Conservation (phyloP, 2,329 filamentous ascomycete genomes). For the Botrytis medusae region DNA sequence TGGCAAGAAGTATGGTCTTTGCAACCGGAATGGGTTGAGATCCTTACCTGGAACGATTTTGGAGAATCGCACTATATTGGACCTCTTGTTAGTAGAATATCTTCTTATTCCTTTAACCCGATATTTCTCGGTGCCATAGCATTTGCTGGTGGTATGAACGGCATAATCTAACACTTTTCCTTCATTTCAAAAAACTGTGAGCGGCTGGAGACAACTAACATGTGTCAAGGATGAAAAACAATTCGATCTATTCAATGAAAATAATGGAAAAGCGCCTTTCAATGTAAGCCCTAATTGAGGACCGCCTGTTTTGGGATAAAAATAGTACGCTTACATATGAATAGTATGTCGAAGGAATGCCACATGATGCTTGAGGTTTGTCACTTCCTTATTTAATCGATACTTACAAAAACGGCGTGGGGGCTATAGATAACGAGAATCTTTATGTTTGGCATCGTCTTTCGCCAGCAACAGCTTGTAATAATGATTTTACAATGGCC, state of each 20-base stretch:
- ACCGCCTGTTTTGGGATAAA: background rate
- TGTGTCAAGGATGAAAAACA: background rate
- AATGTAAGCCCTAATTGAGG: background rate
- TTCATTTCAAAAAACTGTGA: too few relatives aligned
- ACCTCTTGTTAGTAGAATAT: constrained; percentile 39
- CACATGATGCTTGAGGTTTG: background rate
- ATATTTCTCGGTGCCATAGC: too few relatives aligned
- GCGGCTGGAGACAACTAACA: background rate
- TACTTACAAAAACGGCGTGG: background rate
- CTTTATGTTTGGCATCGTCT: background rate
- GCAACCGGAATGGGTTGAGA: constrained; percentile 46
- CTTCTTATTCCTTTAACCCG: too few relatives aligned
- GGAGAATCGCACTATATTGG: constrained; percentile 52
- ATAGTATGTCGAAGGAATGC: background rate
- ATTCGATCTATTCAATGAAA: background rate
- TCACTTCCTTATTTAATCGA: background rate
- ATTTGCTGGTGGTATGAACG: too few relatives aligned
- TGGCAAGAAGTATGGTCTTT: constrained; percentile 50
- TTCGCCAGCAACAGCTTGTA: background rate
- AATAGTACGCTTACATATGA: background rate
- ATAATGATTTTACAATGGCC: background rate
- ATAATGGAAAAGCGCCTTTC: background rate
- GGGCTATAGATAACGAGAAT: background rate
- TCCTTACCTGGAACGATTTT: constrained; percentile 51
- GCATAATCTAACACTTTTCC: too few relatives aligned